Evolutionary conservation across 2,329 filamentous ascomycete genomes (phyloP).

Genomic region (Aspergillus piperis): DNA sequence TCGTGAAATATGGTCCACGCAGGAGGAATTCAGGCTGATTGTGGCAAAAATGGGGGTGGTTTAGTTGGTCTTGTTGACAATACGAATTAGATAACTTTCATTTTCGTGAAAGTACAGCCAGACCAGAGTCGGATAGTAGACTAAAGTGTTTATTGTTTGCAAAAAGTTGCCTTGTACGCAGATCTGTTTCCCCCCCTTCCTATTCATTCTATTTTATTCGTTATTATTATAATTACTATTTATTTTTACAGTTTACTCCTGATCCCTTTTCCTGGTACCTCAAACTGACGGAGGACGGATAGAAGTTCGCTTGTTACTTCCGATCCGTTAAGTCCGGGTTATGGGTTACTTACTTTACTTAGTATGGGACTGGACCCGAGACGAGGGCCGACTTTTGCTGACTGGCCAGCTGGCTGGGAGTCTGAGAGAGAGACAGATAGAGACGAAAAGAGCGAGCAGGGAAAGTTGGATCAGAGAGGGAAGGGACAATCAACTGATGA

Average conservation of each 20-base stretch:
- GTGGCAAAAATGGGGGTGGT: not conserved
- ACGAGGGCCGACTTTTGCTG: not conserved
- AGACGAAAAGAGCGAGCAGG: not conserved
- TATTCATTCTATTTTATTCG: not conserved
- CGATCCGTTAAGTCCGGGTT: slow-evolving; percentile 9
- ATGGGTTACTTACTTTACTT: not conserved
- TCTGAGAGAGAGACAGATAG: not conserved
- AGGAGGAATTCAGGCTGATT: not conserved
- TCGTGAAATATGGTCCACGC: not conserved
- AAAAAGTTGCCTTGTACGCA: not conserved
- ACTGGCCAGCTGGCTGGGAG: not conserved
- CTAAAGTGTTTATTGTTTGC: not conserved
- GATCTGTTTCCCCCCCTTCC: not conserved
- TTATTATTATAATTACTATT: too few species aligned
- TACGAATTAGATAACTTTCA: too few species aligned
- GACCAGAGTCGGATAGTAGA: too few species aligned
- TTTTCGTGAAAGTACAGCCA: too few species aligned
- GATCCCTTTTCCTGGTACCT: not conserved
- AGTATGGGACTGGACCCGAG: slow-evolving; percentile 2
- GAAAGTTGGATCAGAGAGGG: not conserved
- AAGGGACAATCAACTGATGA: not conserved
- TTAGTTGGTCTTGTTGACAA: not conserved
- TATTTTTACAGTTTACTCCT: not conserved
- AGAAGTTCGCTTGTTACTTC: slow-evolving; percentile 1
- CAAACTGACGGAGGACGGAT: not conserved